These are phyloP conservation scores for Emydomyces testavorans DNA, from an alignment of 2,329 filamentous ascomycete species.

Conservation along the genomic window DNA sequence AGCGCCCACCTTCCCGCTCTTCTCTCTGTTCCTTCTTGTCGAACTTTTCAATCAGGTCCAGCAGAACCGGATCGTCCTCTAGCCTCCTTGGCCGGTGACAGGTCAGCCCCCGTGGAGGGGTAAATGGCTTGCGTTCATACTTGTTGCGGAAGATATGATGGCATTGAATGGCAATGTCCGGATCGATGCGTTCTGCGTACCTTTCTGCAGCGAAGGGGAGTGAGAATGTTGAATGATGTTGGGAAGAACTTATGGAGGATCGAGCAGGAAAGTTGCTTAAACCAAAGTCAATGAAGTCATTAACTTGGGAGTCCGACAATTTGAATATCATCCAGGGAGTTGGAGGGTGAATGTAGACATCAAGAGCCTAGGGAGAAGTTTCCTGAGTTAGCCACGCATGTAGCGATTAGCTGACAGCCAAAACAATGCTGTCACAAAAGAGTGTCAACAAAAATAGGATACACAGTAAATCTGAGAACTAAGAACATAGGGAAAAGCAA, in stretches of 20 bases:
- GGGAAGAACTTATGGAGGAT: not conserved
- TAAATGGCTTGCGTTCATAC: constrained; percentile 3
- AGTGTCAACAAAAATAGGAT: too few species aligned
- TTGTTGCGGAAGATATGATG: constrained; percentile 5
- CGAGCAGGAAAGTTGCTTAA: too few species aligned
- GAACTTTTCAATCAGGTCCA: too few species aligned
- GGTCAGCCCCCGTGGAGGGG: too few species aligned
- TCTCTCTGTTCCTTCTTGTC: too few species aligned
- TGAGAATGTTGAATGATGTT: not conserved
- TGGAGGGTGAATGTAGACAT: not conserved
- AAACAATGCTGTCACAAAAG: too few species aligned
- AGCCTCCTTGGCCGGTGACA: too few species aligned
- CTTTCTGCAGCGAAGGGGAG: not conserved
- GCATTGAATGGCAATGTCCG: not conserved
- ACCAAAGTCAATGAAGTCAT: not conserved
- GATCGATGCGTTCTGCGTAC: constrained; percentile 3
- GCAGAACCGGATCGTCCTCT: too few species aligned
- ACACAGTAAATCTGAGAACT: too few species aligned
- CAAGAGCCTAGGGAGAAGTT: not conserved
- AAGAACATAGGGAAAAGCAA: not conserved
- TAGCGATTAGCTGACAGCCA: too few species aligned
- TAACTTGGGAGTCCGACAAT: not conserved
- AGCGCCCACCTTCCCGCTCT: too few species aligned
- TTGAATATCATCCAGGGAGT: not conserved
- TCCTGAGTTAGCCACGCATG: not conserved